These are phyloP conservation scores for Irpex sp. DNA, from an alignment of 1,284 basidiomycete genomes.

Conservation along the genomic window DNA sequence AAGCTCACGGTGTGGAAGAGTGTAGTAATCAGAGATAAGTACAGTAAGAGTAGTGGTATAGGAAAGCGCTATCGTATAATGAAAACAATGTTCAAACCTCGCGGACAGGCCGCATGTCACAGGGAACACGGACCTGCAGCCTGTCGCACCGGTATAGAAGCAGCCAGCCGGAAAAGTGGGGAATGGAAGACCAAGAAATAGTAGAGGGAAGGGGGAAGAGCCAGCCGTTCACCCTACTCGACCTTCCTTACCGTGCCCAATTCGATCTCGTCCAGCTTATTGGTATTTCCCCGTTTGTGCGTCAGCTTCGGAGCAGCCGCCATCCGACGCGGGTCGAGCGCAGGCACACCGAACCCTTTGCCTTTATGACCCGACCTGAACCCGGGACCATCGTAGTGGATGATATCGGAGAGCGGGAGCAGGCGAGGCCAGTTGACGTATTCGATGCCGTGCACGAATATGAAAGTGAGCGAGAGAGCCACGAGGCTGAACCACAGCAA, in stretches of 20 bases:
- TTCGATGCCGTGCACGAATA: conserved; percentile 76
- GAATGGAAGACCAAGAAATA: background rate
- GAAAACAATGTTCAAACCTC: background rate
- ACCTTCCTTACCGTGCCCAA: conserved; percentile 66
- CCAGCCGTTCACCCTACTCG: conserved; percentile 40
- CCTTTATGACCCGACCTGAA: conserved; percentile 78
- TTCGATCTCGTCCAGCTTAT: conserved; percentile 51
- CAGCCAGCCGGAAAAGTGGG: background rate
- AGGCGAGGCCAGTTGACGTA: conserved; percentile 96
- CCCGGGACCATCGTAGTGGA: conserved; percentile 86
- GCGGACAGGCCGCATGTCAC: background rate
- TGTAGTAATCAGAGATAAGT: background rate
- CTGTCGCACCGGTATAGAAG: background rate
- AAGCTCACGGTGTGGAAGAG: background rate
- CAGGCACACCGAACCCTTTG: conserved; percentile 54
- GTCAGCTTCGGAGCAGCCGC: conserved; percentile 30
- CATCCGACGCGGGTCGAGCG: conserved; percentile 30
- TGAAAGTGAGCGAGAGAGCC: conserved; percentile 59
- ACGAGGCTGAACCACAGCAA: conserved; percentile 73
- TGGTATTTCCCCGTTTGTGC: conserved; percentile 34
- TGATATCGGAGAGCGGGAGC: conserved; percentile 78
- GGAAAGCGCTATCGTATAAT: background rate
- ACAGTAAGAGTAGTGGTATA: background rate
- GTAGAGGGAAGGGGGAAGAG: too few relatives aligned
- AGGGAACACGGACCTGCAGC: too few relatives aligned